These are phyloP conservation scores for Aspergillus piperis DNA, from an alignment of 2,329 filamentous ascomycete genomes.

Conservation along the genomic window DNA sequence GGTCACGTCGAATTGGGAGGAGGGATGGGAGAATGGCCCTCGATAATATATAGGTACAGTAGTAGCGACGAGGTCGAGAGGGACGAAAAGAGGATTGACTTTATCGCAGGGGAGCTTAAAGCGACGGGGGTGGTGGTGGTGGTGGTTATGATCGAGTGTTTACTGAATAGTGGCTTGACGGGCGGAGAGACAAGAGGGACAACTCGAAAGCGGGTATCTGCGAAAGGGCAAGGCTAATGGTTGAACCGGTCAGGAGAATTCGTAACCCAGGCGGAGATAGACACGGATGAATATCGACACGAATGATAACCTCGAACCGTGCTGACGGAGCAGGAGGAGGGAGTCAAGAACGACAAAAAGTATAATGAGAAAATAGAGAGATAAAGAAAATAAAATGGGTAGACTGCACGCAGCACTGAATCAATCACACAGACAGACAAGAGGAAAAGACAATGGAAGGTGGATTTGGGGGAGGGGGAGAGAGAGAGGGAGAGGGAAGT, in stretches of 20 bases:
- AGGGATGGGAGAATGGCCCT: constrained; percentile 2
- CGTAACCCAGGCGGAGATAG: constrained; percentile 3
- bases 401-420: no score
- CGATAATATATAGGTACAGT: constrained; percentile 12
- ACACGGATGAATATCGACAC: not conserved
- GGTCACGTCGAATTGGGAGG: constrained; percentile 17
- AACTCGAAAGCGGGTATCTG: constrained; percentile 1
- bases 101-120: not conserved
- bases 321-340: not conserved
- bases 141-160: not conserved
- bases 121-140: not conserved
- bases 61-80: constrained; percentile 7
- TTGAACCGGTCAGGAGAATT: constrained; percentile 3
- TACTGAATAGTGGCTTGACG: constrained; percentile 6
- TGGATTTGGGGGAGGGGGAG: not conserved
- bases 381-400: no score
- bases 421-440: no score
- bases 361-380: not conserved
- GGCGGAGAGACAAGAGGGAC: not conserved
- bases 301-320: not conserved
- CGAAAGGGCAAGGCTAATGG: constrained; percentile 1
- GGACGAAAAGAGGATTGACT: not conserved
- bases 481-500: not conserved
- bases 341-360: not conserved
- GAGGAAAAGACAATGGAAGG: not conserved